Percentiles rank a stretch among this genome's conserved stretches.
These are phyloP conservation scores for Irpex sp. DNA, from an alignment of 1,284 basidiomycete genomes.

Conservation along the genomic window DNA sequence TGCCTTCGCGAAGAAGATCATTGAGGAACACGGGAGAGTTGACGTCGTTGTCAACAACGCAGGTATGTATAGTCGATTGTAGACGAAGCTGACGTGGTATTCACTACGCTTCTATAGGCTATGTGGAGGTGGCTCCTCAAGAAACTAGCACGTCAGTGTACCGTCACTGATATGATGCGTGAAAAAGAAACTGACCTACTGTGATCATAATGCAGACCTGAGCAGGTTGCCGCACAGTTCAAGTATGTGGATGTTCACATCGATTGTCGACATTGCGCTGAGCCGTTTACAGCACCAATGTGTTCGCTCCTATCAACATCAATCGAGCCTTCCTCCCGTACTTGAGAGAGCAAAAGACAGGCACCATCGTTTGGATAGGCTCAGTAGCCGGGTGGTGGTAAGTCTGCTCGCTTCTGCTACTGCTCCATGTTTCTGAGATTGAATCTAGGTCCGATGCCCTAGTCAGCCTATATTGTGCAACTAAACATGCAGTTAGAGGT, in stretches of 20 bases:
- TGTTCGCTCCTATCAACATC: slow-evolving; percentile 37
- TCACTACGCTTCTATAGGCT: slow-evolving; percentile 9
- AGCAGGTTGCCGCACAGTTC: slow-evolving; percentile 29
- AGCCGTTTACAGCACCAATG: slow-evolving; percentile 26
- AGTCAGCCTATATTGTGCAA: slow-evolving; percentile 31
- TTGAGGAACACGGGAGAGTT: slow-evolving; percentile 32
- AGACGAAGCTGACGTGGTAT: not conserved
- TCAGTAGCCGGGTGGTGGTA: slow-evolving; percentile 32
- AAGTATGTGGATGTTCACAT: slow-evolving; percentile 20
- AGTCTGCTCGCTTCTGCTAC: slow-evolving; percentile 2
- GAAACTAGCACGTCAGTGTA: slow-evolving; percentile 17
- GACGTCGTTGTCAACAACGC: slow-evolving; percentile 51
- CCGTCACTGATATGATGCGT: not conserved
- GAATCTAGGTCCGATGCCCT: slow-evolving; percentile 20
- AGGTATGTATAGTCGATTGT: slow-evolving; percentile 22
- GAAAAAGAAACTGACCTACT: not conserved
- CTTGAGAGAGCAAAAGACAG: slow-evolving; percentile 31
- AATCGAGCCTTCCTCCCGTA: slow-evolving; percentile 35
- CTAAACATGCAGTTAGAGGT: slow-evolving; percentile 37
- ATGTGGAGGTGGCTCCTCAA: slow-evolving; percentile 12
- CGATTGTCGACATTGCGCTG: not conserved
- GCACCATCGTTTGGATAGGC: slow-evolving; percentile 34
- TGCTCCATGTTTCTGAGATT: not conserved
- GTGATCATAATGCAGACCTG: slow-evolving; percentile 17
- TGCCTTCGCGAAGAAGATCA: slow-evolving; percentile 35